phyloP scores from a whole-genome alignment of 75 land plant genomes.

The Picea glauca region DNA sequence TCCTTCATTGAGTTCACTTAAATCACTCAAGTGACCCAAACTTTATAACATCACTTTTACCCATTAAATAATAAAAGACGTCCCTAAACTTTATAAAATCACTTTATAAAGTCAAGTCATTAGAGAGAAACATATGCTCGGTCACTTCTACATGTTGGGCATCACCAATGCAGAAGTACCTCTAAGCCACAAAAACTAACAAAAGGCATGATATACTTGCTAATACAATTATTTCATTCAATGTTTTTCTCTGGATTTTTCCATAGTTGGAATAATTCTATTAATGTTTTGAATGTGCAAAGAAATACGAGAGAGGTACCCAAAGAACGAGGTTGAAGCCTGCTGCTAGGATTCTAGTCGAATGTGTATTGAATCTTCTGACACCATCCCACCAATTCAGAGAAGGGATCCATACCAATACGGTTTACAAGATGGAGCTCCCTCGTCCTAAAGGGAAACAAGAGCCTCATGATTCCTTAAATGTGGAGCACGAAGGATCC shows the following conservation, averaged over 20 bases:
- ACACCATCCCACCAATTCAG: conserved; percentile 26
- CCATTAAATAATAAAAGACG: no score
- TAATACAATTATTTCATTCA: no score
- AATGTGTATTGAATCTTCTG: conserved; percentile 62
- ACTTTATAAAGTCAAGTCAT: no score
- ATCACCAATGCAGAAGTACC: conserved; percentile 31
- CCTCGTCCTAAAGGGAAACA: conserved; percentile 33
- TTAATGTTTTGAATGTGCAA: conserved; percentile 17
- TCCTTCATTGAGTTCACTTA: no score
- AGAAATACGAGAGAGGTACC: conserved; percentile 66
- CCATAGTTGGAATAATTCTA: no score
- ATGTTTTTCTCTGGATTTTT: no score
- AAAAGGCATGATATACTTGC: conserved; percentile 19
- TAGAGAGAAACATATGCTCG: no score
- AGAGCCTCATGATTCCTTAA: conserved; percentile 59
- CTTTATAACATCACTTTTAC: no score
- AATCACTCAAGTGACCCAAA: no score
- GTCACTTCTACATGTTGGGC: no score
- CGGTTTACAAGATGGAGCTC: conserved; percentile 75
- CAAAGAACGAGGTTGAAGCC: conserved; percentile 43
- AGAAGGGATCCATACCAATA: conserved; percentile 53
- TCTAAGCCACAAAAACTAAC: conserved; percentile 3
- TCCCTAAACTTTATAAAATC: conserved; percentile 6
- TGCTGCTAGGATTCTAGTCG: conserved; percentile 58
- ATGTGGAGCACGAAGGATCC: conserved; percentile 70